phyloP scores from a whole-genome alignment of 2,329 filamentous ascomycete species.

The Ophiostoma sp. region DNA sequence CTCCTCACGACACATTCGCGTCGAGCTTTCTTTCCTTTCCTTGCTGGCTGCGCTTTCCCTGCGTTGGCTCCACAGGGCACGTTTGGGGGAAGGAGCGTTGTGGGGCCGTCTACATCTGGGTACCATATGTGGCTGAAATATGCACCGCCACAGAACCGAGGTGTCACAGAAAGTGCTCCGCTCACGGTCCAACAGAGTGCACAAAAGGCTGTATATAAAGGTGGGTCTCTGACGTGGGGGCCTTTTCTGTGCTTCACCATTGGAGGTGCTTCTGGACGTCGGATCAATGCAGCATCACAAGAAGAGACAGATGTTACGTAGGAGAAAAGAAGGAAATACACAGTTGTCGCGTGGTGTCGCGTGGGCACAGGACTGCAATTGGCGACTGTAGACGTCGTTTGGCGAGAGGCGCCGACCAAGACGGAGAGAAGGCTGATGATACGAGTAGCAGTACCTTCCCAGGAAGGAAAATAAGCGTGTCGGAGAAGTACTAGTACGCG shows the following conservation, averaged over 20 bases:
- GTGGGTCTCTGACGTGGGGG: constrained; percentile 4
- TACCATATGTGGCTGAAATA: not conserved
- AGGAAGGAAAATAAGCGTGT: not conserved
- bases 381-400: not conserved
- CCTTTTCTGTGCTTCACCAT: not conserved
- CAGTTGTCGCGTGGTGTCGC: not conserved
- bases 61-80: constrained; percentile 13
- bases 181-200: not conserved
- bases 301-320: not conserved
- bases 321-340: not conserved
- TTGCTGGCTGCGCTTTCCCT: not conserved
- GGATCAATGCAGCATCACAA: not conserved
- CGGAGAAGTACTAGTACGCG: not conserved
- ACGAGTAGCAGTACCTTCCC: not conserved
- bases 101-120: not conserved
- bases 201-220: constrained; percentile 12
- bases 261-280: not conserved
- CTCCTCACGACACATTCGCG: constrained; percentile 22
- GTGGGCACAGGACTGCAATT: not conserved
- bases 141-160: not conserved
- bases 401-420: not conserved
- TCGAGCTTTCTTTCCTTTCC: constrained; percentile 21
- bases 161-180: not conserved
- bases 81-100: constrained; percentile 2
- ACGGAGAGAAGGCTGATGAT: not conserved